A percentile compares a stretch with the other conserved stretches of the same genome.
Conservation (phyloP, 169 alveolate genomes). For the Babesia sp. region DNA sequence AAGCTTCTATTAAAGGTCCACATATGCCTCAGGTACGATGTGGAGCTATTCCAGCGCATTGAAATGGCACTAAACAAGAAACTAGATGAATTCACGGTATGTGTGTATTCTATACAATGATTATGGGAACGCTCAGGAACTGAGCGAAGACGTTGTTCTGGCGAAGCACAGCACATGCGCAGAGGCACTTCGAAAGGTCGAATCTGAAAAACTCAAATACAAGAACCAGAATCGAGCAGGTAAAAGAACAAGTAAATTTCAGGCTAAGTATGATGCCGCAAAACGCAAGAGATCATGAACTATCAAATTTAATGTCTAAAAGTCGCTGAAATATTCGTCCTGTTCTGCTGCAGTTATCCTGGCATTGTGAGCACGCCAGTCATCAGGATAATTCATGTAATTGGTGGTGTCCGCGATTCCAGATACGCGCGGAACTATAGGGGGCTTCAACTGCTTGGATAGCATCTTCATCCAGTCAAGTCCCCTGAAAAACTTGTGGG, state of each 20-base stretch:
- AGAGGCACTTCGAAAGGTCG: conserved; percentile 45
- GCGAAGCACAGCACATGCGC: conserved; percentile 33
- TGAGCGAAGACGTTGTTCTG: conserved; percentile 29
- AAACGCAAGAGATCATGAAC: conserved; percentile 20
- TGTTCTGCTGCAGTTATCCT: conserved; percentile 19
- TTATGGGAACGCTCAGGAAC: not conserved
- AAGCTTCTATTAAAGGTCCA: not conserved
- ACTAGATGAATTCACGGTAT: conserved; percentile 74
- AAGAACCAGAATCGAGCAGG: not conserved
- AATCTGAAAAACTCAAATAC: conserved; percentile 11
- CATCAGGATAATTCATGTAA: conserved; percentile 64
- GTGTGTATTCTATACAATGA: not conserved
- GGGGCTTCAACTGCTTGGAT: conserved; percentile 68
- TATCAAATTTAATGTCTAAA: not conserved
- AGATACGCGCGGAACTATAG: conserved; percentile 74
- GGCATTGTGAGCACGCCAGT: conserved; percentile 33
- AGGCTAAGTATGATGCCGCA: conserved; percentile 35
- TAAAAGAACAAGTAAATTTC: conserved; percentile 26
- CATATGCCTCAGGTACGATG: conserved; percentile 79
- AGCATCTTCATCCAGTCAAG: conserved; percentile 78
- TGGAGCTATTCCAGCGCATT: conserved; percentile 88
- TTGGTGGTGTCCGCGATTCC: conserved; percentile 70
- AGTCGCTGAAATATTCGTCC: conserved; percentile 33
- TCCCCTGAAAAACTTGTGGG: conserved; percentile 81
- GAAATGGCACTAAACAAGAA: conserved; percentile 88